Conservation (phyloP, 768 basidiomycete genomes). For the Mycena latifolia region DNA sequence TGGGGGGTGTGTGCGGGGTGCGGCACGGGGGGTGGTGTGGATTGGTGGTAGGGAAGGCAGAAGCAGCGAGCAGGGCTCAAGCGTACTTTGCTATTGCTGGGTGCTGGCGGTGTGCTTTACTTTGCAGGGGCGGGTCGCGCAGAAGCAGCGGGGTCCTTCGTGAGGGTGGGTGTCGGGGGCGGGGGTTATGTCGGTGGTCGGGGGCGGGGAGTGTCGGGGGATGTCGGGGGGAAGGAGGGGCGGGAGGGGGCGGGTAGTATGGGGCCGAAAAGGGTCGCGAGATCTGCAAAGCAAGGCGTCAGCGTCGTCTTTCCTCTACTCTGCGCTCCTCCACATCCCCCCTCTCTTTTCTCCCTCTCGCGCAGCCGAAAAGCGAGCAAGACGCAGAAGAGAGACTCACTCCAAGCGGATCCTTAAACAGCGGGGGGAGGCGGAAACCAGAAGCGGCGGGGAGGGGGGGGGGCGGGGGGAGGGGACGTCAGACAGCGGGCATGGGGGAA, state of each 20-base stretch:
- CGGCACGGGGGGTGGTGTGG: no score
- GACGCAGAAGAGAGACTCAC: not conserved
- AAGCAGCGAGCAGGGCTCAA: conserved; percentile 78
- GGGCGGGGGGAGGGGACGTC: not conserved
- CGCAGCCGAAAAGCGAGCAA: not conserved
- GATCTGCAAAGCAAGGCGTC: conserved; percentile 60
- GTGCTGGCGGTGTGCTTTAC: not conserved
- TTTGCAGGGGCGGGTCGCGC: no score
- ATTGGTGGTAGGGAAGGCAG: no score
- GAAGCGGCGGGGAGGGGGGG: not conserved
- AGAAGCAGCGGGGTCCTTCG: conserved; percentile 31
- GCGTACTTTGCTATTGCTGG: conserved; percentile 51
- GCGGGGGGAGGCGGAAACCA: not conserved
- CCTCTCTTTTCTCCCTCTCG: not conserved
- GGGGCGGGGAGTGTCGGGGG: no score
- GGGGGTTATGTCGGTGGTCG: no score
- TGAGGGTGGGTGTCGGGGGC: conserved; percentile 40
- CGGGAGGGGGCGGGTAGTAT: conserved; percentile 40
- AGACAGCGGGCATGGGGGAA: conserved; percentile 11
- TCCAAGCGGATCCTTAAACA: conserved; percentile 10
- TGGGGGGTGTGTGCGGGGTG: no score
- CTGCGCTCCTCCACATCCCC: not conserved
- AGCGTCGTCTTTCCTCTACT: not conserved
- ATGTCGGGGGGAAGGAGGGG: conserved; percentile 44
- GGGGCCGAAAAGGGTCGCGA: conserved; percentile 83